phyloP scores from a whole-genome alignment of 2,329 filamentous ascomycete genomes.

The Neophaeococcomyces aloes region DNA sequence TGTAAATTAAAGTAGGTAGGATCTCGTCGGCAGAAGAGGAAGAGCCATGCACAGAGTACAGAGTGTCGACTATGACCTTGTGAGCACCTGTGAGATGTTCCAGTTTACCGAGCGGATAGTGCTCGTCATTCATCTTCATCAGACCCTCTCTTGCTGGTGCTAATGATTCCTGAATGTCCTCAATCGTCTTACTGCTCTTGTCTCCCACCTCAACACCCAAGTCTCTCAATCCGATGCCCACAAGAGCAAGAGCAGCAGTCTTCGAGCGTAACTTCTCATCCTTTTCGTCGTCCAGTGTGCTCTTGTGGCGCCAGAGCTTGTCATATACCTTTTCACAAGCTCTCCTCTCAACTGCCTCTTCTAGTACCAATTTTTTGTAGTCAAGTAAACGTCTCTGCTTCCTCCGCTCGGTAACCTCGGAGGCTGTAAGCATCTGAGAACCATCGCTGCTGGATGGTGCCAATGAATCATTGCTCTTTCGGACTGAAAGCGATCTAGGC shows the following conservation, averaged over 20 bases:
- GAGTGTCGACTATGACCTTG: constrained; percentile 85
- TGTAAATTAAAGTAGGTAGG: constrained; percentile 91
- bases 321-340: constrained; percentile 78
- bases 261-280: constrained; percentile 92
- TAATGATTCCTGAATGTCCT: constrained; percentile 63
- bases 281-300: constrained; percentile 83
- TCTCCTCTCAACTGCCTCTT: constrained; percentile 83
- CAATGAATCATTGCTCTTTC: constrained; percentile 16
- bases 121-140: constrained; percentile 71
- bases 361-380: constrained; percentile 62
- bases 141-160: constrained; percentile 61
- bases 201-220: constrained; percentile 63
- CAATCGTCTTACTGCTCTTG: constrained; percentile 40
- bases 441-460: constrained; percentile 28
- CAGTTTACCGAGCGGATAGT: constrained; percentile 82
- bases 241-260: constrained; percentile 78
- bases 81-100: constrained; percentile 80
- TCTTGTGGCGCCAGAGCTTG: constrained; percentile 82
- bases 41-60: constrained; percentile 55
- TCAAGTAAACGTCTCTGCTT: constrained; percentile 68
- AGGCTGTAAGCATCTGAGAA: constrained; percentile 76
- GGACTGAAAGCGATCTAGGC: constrained; percentile 9
- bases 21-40: constrained; percentile 93
- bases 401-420: constrained; percentile 72
- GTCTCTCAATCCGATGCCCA: constrained; percentile 80